Evolutionary conservation across 345 rosid species (phyloP), one percentile per base, ranked within the genome.

Genomic region (Hibiscus trionum): DNA sequence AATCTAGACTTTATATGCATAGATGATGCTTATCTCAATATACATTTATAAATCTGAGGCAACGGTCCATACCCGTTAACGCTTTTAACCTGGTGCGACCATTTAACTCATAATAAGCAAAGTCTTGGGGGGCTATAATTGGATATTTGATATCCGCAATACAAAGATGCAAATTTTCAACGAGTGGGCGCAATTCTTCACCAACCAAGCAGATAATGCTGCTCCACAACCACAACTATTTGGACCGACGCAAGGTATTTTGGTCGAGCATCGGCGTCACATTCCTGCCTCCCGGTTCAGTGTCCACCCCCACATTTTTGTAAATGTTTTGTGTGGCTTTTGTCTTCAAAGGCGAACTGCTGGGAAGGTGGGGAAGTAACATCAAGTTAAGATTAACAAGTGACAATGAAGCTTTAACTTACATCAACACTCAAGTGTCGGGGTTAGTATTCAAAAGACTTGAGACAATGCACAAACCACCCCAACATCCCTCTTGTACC

Each of bases 231-330:
- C 33, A 67, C 39, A n/a, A 68, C 59, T 0, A 50, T 10, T 31
- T 15, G 44, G 46, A 50, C 11, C 27, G 31, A 31, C 10, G 26
- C 58, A 47, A 2, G 37, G 24, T 2, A 50, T 50, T 49, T 15
- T 16, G 58, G 71, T 67, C 59, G 9, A 49, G 59, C 71, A 67
- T 67, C 71, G 7, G 24, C 58, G 71, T 67, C 58, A 47, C 14
- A 27, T 19, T 27, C 62, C 62, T 7, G 26, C 60, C 60, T 56
- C 26, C 29, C 60, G 19, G 60, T 14, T 8, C 19, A 50, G 56
- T 50, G 17, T n/a, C 62, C 62, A 11, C 37, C 50, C 27, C 1
- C 4, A 16, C 3, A n/a, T 31, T n/a, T 37, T 10, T 19, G 0
- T 9, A 1, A 64, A 4, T 39, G 68, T 66, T 47, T 39, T 39